phyloP scores from a whole-genome alignment of 768 basidiomycete species.

The Tylopilus plumbeoviolaceoides region DNA sequence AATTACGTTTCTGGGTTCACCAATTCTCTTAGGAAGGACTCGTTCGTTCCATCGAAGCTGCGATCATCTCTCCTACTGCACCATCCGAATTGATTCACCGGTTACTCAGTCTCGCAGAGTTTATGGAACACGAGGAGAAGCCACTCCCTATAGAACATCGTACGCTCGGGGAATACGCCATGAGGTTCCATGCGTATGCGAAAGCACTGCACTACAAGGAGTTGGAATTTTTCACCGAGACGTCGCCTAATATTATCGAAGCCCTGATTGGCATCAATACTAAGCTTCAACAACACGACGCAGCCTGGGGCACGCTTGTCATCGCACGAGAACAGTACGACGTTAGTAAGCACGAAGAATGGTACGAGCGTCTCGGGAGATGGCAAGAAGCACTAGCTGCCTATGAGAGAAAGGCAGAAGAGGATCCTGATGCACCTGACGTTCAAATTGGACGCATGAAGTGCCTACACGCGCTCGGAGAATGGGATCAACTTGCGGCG shows the following conservation, averaged over 20 bases:
- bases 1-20: constrained; percentile 1
- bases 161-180: constrained; percentile 89
- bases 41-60: constrained; percentile 82
- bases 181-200: constrained; percentile 91
- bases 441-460: constrained; percentile 90
- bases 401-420: constrained; percentile 73
- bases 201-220: constrained; percentile 99
- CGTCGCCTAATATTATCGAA: constrained; percentile 87
- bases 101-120: constrained; percentile 90
- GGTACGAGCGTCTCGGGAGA: constrained; percentile 94
- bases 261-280: constrained; percentile 96
- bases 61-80: constrained; percentile 71
- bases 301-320: constrained; percentile 93
- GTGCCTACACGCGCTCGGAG: constrained; percentile 93
- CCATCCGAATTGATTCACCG: constrained; percentile 89
- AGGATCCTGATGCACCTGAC: constrained; percentile 74
- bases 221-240: constrained; percentile 91
- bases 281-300: constrained; percentile 93
- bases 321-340: constrained; percentile 89
- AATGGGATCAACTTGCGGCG: constrained; percentile 88
- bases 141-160: constrained; percentile 90
- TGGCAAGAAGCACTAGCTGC: constrained; percentile 92
- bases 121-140: constrained; percentile 99
- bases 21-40: constrained; percentile 73
- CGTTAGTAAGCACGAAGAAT: constrained; percentile 90